phyloP scores from a whole-genome alignment of 805 yeast species.

The Candida alai region DNA sequence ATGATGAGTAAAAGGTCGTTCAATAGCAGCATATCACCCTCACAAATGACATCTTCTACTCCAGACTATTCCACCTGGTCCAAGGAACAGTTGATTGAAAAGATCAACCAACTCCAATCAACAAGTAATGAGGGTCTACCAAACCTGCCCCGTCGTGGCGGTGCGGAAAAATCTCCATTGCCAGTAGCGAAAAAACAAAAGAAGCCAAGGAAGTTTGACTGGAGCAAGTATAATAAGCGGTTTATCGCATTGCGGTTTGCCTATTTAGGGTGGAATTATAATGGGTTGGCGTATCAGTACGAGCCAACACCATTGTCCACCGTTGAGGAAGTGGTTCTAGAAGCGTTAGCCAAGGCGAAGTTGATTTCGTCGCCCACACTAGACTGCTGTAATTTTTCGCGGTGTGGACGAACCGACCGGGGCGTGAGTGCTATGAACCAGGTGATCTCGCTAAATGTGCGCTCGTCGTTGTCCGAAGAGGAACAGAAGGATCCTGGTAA shows the following conservation, averaged over 20 bases:
- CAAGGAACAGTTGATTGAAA: slow-evolving; percentile 56
- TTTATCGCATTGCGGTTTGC: slow-evolving; percentile 79
- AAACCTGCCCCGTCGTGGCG: neutral
- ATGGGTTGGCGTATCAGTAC: slow-evolving; percentile 80
- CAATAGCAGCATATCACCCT: too few relatives aligned
- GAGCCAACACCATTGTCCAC: slow-evolving; percentile 80
- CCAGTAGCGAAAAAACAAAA: slow-evolving; percentile 8
- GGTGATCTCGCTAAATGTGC: slow-evolving; percentile 73
- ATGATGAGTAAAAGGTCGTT: slow-evolving; percentile 7
- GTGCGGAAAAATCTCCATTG: neutral
- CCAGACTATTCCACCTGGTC: slow-evolving; percentile 57
- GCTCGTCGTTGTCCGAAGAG: slow-evolving; percentile 63
- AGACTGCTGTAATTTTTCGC: slow-evolving; percentile 64
- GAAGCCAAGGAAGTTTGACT: slow-evolving; percentile 54
- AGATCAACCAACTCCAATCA: slow-evolving; percentile 54
- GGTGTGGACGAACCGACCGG: slow-evolving; percentile 93
- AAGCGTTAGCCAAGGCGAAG: slow-evolving; percentile 65
- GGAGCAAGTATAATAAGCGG: slow-evolving; percentile 57
- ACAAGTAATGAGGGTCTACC: neutral
- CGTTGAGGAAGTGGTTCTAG: slow-evolving; percentile 71
- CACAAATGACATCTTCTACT: slow-evolving; percentile 3
- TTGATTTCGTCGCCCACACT: slow-evolving; percentile 61
- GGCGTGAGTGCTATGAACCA: slow-evolving; percentile 99
- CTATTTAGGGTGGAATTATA: slow-evolving; percentile 92
- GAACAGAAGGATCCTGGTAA: slow-evolving; percentile 54